Conservation (phyloP, 2,329 filamentous ascomycete genomes). For the Talaromyces pinophilus region DNA sequence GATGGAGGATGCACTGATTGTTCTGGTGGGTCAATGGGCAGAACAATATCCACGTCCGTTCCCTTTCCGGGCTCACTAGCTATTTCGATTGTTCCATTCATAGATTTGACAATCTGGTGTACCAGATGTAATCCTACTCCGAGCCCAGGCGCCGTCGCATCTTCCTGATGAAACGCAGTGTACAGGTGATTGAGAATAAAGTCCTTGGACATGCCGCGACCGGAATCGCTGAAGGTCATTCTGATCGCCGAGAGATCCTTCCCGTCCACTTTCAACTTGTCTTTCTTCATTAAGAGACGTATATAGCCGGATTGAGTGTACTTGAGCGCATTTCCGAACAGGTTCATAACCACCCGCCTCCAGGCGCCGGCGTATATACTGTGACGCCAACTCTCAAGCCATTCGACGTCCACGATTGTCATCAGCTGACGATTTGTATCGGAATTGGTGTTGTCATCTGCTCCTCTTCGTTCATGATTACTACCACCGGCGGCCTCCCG, state of each 20-base stretch:
- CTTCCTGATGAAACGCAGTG: not conserved
- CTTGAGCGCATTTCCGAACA: not conserved
- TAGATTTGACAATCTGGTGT: not conserved
- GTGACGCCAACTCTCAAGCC: not conserved
- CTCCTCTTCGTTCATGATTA: not conserved
- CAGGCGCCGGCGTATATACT: not conserved
- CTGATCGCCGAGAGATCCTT: not conserved
- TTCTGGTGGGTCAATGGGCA: not conserved
- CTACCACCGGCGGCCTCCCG: not conserved
- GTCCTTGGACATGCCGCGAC: not conserved
- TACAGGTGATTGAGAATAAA: not conserved
- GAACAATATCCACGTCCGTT: not conserved
- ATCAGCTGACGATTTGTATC: not conserved
- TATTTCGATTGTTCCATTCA: slow-evolving; percentile 1
- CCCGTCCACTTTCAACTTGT: not conserved
- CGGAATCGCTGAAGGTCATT: not conserved
- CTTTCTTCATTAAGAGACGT: not conserved
- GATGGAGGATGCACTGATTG: not conserved
- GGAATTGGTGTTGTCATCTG: not conserved
- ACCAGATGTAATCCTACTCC: not conserved
- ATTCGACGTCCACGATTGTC: not conserved
- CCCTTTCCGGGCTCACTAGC: not conserved
- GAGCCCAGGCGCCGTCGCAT: not conserved
- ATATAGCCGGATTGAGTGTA: not conserved
- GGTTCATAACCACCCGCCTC: not conserved